Evolutionary conservation across 176 grass and related monocot species (phyloP), one percentile per base, ranked within the genome.

Genomic region (Ananas comosus): DNA sequence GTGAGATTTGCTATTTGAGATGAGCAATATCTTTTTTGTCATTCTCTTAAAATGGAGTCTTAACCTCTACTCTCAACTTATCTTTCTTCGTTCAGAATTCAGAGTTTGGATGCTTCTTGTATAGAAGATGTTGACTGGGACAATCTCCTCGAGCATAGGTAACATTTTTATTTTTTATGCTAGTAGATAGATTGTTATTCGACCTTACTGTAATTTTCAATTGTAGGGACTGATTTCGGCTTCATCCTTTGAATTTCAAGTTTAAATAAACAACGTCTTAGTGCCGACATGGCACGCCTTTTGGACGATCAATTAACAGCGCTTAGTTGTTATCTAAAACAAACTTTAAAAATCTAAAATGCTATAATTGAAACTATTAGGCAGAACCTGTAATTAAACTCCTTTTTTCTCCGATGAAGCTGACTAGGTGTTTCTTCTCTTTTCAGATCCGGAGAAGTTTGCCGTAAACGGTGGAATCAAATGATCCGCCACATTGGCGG

Each of bases 121-220:
- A 29, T 83, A 13, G 93, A 96, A 87, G 93, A 96, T 72, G 74
- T 96, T 74, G 81, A 92, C 33, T 92, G 88, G 92, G 88, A 92
- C 61, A 86, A 64, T 78, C 83, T 96, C 83, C 77, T 96, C 54
- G 76, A 91, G 56, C 73, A 92, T 66, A 87, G 86, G 83, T 92
- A 78, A 66, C 22, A 63, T 23, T 52, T 28, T 53, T 76, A 66
- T 48, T 19, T 73, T 9, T 28, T 74, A 73, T 71, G 70, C 61
- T 47, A 11, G 50, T 75, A 64, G 25, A 27, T 27, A 27, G 25
- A 27, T 24, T 24, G 23, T 24, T 24, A 27, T 27, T 27, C 25
- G 25, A 27, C 25, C 25, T 27, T 1, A 33, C 54, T 33, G 50
- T 72, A 73, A 67, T 29, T 28, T 74, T 81, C 48, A 18, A 64